Evolutionary conservation across 805 yeast genomes (phyloP).

Genomic region (Candida piceae): DNA sequence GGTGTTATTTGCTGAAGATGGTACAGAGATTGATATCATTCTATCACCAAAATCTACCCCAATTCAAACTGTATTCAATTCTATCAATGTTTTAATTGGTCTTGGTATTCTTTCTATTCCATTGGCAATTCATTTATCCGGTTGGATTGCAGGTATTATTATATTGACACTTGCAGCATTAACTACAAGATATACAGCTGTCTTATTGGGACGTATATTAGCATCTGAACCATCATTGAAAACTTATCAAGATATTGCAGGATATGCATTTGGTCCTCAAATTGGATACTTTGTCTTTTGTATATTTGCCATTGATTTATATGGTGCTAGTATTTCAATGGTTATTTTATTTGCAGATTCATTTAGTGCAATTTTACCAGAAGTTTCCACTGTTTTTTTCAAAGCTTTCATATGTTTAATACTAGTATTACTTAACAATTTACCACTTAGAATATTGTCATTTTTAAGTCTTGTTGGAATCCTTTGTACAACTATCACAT

Average conservation of each 20-base stretch:
- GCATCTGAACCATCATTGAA: slow-evolving; percentile 33
- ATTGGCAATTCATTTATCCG: slow-evolving; percentile 60
- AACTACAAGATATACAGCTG: slow-evolving; percentile 50
- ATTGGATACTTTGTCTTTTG: slow-evolving; percentile 40
- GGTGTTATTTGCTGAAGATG: slow-evolving; percentile 6
- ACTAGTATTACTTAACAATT: slow-evolving; percentile 46
- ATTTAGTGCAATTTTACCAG: slow-evolving; percentile 44
- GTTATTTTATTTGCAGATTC: slow-evolving; percentile 59
- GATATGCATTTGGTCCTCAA: slow-evolving; percentile 40
- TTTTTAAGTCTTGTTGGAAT: slow-evolving; percentile 69
- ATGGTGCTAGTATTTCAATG: slow-evolving; percentile 58
- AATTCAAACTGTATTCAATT: slow-evolving; percentile 72
- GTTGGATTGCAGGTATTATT: slow-evolving; percentile 53
- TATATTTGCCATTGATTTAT: slow-evolving; percentile 50
- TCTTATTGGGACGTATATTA: slow-evolving; percentile 47
- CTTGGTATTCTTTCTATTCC: slow-evolving; percentile 73
- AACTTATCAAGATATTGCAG: slow-evolving; percentile 60
- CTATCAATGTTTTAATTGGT: slow-evolving; percentile 72
- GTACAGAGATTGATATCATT: slow-evolving; percentile 4
- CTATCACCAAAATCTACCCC: slow-evolving; percentile 48
- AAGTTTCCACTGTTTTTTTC: slow-evolving; percentile 33
- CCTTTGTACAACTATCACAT: slow-evolving; percentile 60
- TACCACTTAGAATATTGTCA: slow-evolving; percentile 72
- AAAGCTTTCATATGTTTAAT: slow-evolving; percentile 36
- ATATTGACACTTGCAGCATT: slow-evolving; percentile 41